Evolutionary conservation across 768 basidiomycete species (phyloP), one percentile per base, ranked within the genome.

Genomic region (Termitomyces sp.): DNA sequence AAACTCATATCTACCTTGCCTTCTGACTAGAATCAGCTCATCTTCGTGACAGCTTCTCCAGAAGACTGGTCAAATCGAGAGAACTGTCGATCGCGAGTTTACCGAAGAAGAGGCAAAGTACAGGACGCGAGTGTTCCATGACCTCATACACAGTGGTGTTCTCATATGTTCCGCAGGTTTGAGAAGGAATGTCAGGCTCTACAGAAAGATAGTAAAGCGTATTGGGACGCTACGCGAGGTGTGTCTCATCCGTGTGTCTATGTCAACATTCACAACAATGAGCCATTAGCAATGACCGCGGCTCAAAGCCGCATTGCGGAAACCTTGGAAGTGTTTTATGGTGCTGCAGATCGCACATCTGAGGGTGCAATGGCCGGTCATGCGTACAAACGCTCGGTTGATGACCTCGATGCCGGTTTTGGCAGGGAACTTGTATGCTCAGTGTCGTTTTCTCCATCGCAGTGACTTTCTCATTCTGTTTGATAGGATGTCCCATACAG

Each of bases 21-120:
- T 45, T 36, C 52, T 44, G 54, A 55, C 10, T 40, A 56, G 55
- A 54, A 56, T 62, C 57, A 63, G 49, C 58, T 60, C 58, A 62
- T 41, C 52, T 40, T 55, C 62, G 43, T 55, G 32, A 44, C 68
- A 94, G 91, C 81, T 98, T 65, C 81, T 96, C 70, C 95, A 98
- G 79, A 98, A 98, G 84, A 96, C 95, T 1, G 96, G 96, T 56
- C 95, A 98, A 74, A 93, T 98, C 59, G 96, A 98, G 70, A 81
- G 94, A 30, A 98, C 96, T 0, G 84, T 97, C 26, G 96, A 98
- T 72, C 78, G 91, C 51, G 94, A 98, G 67, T 98, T 97, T 66
- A 79, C 87, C 14, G 88, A 94, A 57, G 95, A 97, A 71, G 93
- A 97, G 70, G 83, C 86, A 49, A 91, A 94, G 69, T 98, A 86